A percentile compares a stretch with the other conserved stretches of the same genome.
Conservation (phyloP, 129 eudicot genomes). For the Artemisia argyi region DNA sequence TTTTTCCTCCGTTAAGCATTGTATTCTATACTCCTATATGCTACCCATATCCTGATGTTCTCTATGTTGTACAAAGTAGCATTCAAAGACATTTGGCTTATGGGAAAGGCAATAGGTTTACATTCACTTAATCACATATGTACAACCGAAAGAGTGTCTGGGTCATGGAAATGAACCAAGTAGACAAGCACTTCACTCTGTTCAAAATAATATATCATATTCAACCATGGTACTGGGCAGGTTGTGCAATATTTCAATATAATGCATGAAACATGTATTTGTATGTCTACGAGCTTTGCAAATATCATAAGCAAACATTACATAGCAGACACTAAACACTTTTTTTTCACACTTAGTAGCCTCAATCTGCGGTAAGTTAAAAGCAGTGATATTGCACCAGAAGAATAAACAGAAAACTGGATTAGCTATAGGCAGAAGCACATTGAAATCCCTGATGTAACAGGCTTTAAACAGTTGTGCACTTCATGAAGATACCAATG, state of each 20-base stretch:
- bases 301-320: conserved; percentile 3
- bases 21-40: not conserved
- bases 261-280: not conserved
- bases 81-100: not conserved
- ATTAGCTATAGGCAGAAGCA: not conserved
- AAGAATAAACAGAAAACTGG: not conserved
- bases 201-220: too few species aligned
- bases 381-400: not conserved
- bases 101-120: too few species aligned
- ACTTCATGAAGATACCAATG: not conserved
- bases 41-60: not conserved
- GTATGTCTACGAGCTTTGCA: not conserved
- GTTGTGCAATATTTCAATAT: not conserved
- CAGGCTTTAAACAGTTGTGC: not conserved
- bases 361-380: not conserved
- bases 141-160: too few species aligned
- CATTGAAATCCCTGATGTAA: not conserved
- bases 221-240: too few species aligned
- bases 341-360: not conserved
- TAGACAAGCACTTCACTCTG: too few species aligned
- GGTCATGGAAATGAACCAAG: too few species aligned
- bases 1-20: not conserved
- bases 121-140: too few species aligned
- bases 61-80: not conserved
- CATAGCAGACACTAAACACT: not conserved